Base-by-base conservation (phyloP, 257 asterid species). In the Rhazya stricta region DNA sequence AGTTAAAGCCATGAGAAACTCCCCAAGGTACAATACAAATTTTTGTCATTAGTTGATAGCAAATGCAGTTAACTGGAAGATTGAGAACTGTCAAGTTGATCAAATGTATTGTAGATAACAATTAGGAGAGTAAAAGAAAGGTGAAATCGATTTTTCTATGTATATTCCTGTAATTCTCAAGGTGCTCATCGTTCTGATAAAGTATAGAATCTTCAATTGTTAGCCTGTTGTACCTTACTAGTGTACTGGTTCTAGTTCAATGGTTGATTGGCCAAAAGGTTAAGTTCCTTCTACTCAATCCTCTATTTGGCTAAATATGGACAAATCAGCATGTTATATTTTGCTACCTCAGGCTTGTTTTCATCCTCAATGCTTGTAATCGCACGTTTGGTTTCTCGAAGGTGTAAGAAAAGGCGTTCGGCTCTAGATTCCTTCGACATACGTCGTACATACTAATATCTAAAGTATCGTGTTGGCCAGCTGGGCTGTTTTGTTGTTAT, bases 61-160 rank as follows among this genome's bases (percentile, higher is more conserved):
- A 72, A 67, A 77, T 57, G 62, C 58, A 70, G 54, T 43, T 53
- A 67, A 63, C 72, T 69, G 62, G 78, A 74, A 74, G 42, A 60
- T 50, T 37, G 80, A 76, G 79, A 76, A 46, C 51, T 72, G 62
- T 77, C 51, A 37, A 34, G n/a, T 48, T 68, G 48, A 34, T 78
- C 58, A 65, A 69, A 60, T 75, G 76, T 34, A 42, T 50, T 79
- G 70, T 83, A 76, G 68, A 83, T 83, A 77, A 74, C 65, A 51
- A 67, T 75, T 77, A 71, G 77, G 32, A 54, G 73, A 51, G 71
- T 23, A 25, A 36, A 71, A 58, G 39, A 39, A 67, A 41, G 68
- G 54, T 71, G 42, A 71, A 50, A 36, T 42, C 32, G 34, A 77
- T 74, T 71, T 56, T 76, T 82, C 69, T 74, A 6, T 81, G 82